Evolutionary conservation across 169 alveolate genomes (phyloP).

Genomic region (Plasmodium vivax): DNA sequence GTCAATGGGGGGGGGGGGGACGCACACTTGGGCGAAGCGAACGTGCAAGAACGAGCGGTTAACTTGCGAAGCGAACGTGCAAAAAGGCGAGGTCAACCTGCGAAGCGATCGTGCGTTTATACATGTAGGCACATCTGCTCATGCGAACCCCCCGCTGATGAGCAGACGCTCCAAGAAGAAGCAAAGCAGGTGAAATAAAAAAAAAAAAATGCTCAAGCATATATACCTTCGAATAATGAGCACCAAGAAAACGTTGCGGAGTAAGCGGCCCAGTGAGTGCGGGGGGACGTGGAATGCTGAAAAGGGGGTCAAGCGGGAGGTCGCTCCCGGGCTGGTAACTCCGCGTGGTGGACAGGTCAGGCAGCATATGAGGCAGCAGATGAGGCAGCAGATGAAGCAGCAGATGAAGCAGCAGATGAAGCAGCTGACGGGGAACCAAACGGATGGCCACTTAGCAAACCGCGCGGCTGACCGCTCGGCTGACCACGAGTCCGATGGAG

Average conservation of each 20-base stretch:
- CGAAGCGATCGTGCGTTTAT: neutral
- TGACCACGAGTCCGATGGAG: neutral
- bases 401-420: too few relatives aligned
- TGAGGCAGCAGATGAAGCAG: too few relatives aligned
- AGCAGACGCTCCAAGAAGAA: neutral
- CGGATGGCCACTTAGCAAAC: neutral
- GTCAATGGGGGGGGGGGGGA: neutral
- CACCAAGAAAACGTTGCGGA: slow-evolving; percentile 20
- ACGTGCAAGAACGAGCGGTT: neutral
- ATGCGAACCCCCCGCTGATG: neutral
- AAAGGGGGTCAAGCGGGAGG: neutral
- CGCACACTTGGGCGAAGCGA: neutral
- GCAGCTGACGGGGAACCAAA: neutral
- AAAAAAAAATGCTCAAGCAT: slow-evolving; percentile 46
- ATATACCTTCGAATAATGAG: slow-evolving; percentile 37
- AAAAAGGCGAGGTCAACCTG: too few relatives aligned
- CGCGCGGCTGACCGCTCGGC: neutral
- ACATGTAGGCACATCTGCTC: neutral
- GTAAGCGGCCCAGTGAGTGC: neutral
- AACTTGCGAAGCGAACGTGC: neutral
- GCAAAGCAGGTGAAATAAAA: neutral
- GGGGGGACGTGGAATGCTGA: neutral
- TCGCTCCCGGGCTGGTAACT: neutral
- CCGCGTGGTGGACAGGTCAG: neutral
- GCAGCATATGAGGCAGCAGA: neutral